Conservation (phyloP, 2,329 filamentous ascomycete genomes). For the Talaromyces sp. region DNA sequence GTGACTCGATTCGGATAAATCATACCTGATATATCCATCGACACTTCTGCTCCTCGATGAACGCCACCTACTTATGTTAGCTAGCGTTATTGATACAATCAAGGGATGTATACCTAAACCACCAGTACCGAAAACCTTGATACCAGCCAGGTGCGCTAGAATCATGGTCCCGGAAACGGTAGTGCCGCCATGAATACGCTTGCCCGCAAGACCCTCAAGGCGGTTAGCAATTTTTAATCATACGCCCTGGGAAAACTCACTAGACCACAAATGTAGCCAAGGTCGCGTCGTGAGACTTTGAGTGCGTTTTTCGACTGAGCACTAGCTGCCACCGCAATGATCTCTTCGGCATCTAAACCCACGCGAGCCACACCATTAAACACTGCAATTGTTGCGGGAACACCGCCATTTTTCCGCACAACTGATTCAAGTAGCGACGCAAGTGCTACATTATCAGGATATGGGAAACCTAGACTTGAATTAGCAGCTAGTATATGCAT, state of each 20-base stretch:
- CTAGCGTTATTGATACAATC: not conserved
- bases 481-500: not conserved
- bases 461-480: constrained; percentile 57
- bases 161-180: constrained; percentile 93
- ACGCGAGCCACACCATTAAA: constrained; percentile 78
- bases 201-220: constrained; percentile 59
- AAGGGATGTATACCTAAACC: constrained; percentile 60
- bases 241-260: constrained; percentile 41
- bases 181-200: constrained; percentile 77
- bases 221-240: constrained; percentile 7
- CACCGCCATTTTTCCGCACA: constrained; percentile 73
- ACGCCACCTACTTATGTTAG: constrained; percentile 62
- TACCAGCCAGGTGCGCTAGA: constrained; percentile 78
- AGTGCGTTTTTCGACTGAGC: constrained; percentile 65
- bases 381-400: constrained; percentile 89
- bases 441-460: constrained; percentile 69
- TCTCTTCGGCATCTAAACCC: constrained; percentile 68
- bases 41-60: constrained; percentile 79
- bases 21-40: constrained; percentile 76
- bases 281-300: constrained; percentile 84
- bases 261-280: constrained; percentile 75
- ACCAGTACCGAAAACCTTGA: constrained; percentile 90
- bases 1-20: not conserved
- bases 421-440: constrained; percentile 77
- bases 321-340: constrained; percentile 64